A percentile compares a stretch with the other conserved stretches of the same genome.
Evolutionary conservation across 495 filamentous ascomycete genomes (phyloP).

Genomic region (Tuber magnatum): DNA sequence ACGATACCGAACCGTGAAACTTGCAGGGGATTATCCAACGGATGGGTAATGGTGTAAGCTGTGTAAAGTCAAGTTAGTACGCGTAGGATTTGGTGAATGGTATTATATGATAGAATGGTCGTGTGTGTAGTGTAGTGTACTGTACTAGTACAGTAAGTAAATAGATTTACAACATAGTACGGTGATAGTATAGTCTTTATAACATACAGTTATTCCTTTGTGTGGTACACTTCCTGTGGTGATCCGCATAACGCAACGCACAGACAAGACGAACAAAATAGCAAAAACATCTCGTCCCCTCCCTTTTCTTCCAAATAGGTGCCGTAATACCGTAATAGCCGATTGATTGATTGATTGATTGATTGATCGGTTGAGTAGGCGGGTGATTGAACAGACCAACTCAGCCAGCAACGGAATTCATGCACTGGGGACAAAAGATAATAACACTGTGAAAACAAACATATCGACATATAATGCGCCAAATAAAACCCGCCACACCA

Average conservation of each 20-base stretch:
- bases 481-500: background rate
- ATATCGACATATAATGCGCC: background rate
- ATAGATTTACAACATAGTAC: too few species aligned
- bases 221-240: background rate
- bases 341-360: background rate
- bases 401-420: background rate
- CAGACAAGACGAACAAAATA: background rate
- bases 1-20: too few species aligned
- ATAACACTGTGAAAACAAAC: background rate
- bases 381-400: background rate
- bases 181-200: background rate
- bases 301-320: background rate
- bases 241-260: background rate
- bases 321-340: background rate
- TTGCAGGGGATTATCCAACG: too few species aligned
- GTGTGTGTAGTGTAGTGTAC: too few species aligned
- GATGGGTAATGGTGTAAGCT: too few species aligned
- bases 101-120: too few species aligned
- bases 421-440: background rate
- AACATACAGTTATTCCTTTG: background rate
- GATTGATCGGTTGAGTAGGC: too few species aligned
- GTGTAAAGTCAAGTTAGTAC: too few species aligned
- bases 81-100: too few species aligned
- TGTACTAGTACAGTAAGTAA: too few species aligned
- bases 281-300: too few species aligned